Evolutionary conservation across 495 filamentous ascomycete species (phyloP), one percentile per base, ranked within the genome.

Genomic region (Neurospora terricola): DNA sequence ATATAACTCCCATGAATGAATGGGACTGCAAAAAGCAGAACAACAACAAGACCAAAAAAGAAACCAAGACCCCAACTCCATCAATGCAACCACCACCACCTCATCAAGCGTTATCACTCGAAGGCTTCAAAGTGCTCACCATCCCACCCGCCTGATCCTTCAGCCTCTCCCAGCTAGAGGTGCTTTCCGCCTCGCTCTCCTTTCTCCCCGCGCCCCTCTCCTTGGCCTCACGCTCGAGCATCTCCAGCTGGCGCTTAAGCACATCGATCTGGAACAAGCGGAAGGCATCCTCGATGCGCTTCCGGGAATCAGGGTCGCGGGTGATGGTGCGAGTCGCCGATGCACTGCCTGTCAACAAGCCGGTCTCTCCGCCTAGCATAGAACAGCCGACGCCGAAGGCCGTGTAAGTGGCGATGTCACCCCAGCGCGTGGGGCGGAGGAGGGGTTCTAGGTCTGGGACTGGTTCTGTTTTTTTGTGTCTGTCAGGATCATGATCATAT

Each of bases 241-340:
- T 74, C 73, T 89, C 82, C 2, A 89, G 83, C 77, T 92, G 83
- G 71, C 83, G 84, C 72, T 88, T 84, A 72, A 92, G 78, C 18
- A 87, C 83, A 80, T 92, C 90, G 0, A 87, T 87, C 54, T 85
- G 86, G 77, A 90, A 91, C 69, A 82, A 85, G 72, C 86, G 81
- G 72, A 91, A 92, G 0, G 90, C 91, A n/a, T 76, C 84, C 81
- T 91, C 88, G 45, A 93, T 88, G 71, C 91, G 80, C 77, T 81
- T 78, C 74, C 81, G 82, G 14, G 81, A 80, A 69, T 88, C 88
- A 0, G 88, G 82, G 78, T 93, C 89, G 23, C 75, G 74, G 0
- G 79, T 82, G 70, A 93, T 87, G 4, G 77, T 81, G 23, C 86
- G 79, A 39, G 83, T 83, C 11, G 86, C 89, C 8, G 84, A 82